These are phyloP conservation scores for Candida chauliodis DNA, from an alignment of 805 yeast genomes.

Conservation along the genomic window DNA sequence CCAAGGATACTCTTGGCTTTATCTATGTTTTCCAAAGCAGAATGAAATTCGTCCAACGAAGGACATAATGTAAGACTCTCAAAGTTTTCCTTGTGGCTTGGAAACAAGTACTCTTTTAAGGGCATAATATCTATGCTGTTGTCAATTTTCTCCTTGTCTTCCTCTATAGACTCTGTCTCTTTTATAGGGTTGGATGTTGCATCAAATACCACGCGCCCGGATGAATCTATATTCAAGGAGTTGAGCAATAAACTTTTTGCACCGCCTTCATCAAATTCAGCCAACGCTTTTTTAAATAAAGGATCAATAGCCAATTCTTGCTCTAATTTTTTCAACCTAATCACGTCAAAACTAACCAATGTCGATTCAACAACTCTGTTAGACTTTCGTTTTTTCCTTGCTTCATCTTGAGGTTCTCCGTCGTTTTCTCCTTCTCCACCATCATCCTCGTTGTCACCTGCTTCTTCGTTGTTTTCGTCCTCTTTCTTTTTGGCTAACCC, in stretches of 20 bases:
- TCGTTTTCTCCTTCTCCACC: conserved; percentile 15
- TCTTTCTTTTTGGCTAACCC: conserved; percentile 54
- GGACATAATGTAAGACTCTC: conserved; percentile 57
- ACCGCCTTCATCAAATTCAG: conserved; percentile 83
- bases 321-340: conserved; percentile 55
- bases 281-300: conserved; percentile 66
- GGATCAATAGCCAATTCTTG: conserved; percentile 70
- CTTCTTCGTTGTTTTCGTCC: conserved; percentile 17
- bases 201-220: conserved; percentile 63
- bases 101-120: conserved; percentile 20
- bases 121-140: conserved; percentile 16
- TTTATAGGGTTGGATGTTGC: conserved; percentile 41
- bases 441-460: conserved; percentile 21
- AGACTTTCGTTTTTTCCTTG: conserved; percentile 23
- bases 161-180: conserved; percentile 10
- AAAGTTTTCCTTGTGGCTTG: conserved; percentile 16
- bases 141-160: conserved; percentile 14
- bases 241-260: conserved; percentile 67
- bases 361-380: conserved; percentile 43
- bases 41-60: conserved; percentile 58
- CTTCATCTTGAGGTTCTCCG: conserved; percentile 16
- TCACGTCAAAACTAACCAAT: conserved; percentile 46
- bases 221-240: conserved; percentile 50
- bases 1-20: conserved; percentile 46
- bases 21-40: conserved; percentile 45